Conservation (phyloP, 2,329 filamentous ascomycete species). For the Beauveria varroae region DNA sequence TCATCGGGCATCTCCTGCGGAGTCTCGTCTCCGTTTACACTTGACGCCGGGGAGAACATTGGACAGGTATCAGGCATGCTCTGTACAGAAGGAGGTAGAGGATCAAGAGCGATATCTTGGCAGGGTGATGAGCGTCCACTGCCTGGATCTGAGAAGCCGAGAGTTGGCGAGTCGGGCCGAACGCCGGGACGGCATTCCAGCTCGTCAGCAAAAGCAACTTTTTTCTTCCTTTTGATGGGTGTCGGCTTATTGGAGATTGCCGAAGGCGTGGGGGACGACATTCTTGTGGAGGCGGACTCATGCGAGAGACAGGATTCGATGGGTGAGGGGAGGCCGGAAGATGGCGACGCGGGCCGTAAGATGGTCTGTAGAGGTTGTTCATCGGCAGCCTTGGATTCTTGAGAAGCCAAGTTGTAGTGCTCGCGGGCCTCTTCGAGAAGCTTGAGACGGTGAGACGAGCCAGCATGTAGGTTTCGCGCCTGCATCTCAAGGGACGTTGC, state of each 20-base stretch:
- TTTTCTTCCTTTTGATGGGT: slow-evolving; percentile 28
- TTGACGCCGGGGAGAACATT: slow-evolving; percentile 1
- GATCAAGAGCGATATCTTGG: slow-evolving; percentile 8
- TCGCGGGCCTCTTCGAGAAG: slow-evolving; percentile 44
- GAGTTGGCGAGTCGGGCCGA: slow-evolving; percentile 53
- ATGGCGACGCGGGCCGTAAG: slow-evolving; percentile 30
- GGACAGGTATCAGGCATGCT: slow-evolving; percentile 5
- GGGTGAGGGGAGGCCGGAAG: slow-evolving; percentile 38
- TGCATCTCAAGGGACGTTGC: slow-evolving; percentile 52
- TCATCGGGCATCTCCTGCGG: background rate
- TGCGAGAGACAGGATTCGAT: slow-evolving; percentile 38
- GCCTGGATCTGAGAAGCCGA: slow-evolving; percentile 42
- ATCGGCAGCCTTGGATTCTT: slow-evolving; percentile 34
- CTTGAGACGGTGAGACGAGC: slow-evolving; percentile 37
- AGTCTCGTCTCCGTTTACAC: background rate
- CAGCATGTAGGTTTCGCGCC: slow-evolving; percentile 39
- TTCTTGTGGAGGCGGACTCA: slow-evolving; percentile 33
- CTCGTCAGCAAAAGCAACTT: slow-evolving; percentile 30
- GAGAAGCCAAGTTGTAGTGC: slow-evolving; percentile 43
- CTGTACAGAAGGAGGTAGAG: slow-evolving; percentile 1
- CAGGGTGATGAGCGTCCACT: slow-evolving; percentile 5
- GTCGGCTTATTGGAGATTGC: slow-evolving; percentile 28
- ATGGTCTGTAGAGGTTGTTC: slow-evolving; percentile 36
- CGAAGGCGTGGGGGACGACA: slow-evolving; percentile 42
- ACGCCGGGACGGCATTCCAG: slow-evolving; percentile 37